Conservation (phyloP, 164 flowering plant genomes). For the Protea cynaroides region DNA sequence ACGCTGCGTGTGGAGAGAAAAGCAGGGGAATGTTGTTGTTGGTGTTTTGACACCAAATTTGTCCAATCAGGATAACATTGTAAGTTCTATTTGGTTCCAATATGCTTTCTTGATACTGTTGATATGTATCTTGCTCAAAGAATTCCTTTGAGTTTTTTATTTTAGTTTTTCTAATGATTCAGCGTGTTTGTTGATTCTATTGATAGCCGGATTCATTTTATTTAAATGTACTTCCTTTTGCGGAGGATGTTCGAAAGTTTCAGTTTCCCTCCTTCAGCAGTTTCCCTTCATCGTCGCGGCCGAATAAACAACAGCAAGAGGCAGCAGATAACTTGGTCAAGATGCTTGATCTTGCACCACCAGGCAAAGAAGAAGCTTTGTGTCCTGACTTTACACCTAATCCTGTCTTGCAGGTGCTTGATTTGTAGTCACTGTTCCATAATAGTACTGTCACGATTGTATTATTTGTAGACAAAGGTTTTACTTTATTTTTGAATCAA, state of each 20-base stretch:
- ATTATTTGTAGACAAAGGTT: background rate
- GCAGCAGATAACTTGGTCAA: conserved; percentile 80
- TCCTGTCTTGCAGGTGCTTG: conserved; percentile 79
- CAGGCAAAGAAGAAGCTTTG: conserved; percentile 58
- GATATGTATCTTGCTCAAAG: background rate
- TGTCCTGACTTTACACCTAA: conserved; percentile 85
- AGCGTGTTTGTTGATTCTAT: conserved; percentile 9
- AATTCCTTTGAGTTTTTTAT: background rate
- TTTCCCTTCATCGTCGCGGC: conserved; percentile 62
- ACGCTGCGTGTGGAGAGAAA: conserved; percentile 95
- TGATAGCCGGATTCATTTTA: conserved; percentile 88
- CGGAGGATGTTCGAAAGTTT: conserved; percentile 95
- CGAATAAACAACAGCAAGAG: conserved; percentile 71
- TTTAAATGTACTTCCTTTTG: conserved; percentile 94
- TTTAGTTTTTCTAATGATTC: conserved; percentile 1
- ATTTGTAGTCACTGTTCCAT: background rate
- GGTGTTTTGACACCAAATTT: conserved; percentile 89
- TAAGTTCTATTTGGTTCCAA: conserved; percentile 29
- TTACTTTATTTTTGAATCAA: too few relatives aligned
- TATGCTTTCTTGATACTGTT: background rate
- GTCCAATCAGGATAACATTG: conserved; percentile 53
- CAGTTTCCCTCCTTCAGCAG: conserved; percentile 84
- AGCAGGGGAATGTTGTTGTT: conserved; percentile 72
- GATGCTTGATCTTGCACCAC: conserved; percentile 83
- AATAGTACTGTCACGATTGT: background rate